phyloP scores from a whole-genome alignment of 2,329 filamentous ascomycete species.

The Ophiocordyceps sinensis region DNA sequence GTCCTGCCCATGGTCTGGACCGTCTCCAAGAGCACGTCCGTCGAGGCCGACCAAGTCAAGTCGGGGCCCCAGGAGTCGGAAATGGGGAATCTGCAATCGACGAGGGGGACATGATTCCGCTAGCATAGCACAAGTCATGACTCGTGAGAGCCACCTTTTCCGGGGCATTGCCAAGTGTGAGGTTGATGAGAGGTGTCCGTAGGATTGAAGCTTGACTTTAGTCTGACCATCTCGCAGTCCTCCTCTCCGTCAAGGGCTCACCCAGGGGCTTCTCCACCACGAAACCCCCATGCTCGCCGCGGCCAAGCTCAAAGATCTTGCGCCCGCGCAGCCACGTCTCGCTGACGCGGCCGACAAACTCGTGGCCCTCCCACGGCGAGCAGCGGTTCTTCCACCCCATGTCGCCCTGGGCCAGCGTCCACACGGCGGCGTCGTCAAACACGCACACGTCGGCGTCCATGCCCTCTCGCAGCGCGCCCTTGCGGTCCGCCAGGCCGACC shows the following conservation, averaged over 20 bases:
- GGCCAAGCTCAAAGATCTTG: constrained; percentile 59
- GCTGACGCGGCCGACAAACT: constrained; percentile 60
- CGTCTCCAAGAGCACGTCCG: constrained; percentile 14
- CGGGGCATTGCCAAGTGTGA: too few relatives aligned
- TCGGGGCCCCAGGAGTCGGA: neutral
- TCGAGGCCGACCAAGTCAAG: constrained; percentile 4
- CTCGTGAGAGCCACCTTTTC: too few relatives aligned
- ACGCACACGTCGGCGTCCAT: constrained; percentile 83
- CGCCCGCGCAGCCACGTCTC: constrained; percentile 77
- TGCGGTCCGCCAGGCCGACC: constrained; percentile 67
- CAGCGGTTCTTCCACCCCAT: constrained; percentile 95
- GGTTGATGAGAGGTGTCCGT: constrained; percentile 5
- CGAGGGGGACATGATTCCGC: too few relatives aligned
- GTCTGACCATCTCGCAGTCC: constrained; percentile 20
- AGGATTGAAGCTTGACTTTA: constrained; percentile 14
- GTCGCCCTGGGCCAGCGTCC: constrained; percentile 57
- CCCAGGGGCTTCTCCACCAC: constrained; percentile 32
- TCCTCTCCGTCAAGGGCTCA: constrained; percentile 45
- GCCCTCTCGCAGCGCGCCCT: constrained; percentile 63
- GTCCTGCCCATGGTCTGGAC: constrained; percentile 27
- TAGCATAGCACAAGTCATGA: too few relatives aligned
- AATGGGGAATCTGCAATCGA: neutral
- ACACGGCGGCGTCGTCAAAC: constrained; percentile 73
- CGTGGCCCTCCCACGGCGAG: constrained; percentile 75
- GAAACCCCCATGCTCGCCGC: constrained; percentile 30